A percentile compares a stretch with the other conserved stretches of the same genome.
phyloP scores from a whole-genome alignment of 208 protist genomes.

The Endotrypanum monterogeii region DNA sequence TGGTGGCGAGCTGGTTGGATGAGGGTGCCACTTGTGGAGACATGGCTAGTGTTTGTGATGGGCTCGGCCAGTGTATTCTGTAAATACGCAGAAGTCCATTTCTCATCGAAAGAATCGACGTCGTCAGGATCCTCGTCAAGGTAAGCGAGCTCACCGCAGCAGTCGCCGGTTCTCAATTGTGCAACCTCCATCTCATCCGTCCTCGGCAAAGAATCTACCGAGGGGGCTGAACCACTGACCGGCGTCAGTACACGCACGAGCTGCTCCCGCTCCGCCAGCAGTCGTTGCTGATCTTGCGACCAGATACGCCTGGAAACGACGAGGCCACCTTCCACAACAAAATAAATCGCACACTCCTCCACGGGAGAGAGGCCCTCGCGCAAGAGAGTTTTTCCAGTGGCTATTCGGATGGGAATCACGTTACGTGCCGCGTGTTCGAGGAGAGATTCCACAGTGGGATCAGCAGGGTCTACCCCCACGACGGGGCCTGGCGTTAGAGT shows the following conservation, averaged over 20 bases:
- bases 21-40: background rate
- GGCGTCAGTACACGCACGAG: slow-evolving; percentile 19
- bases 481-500: no score
- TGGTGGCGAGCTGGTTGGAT: background rate
- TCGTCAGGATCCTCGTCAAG: slow-evolving; percentile 64
- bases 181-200: slow-evolving; percentile 61
- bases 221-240: slow-evolving; percentile 4
- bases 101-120: slow-evolving; percentile 46
- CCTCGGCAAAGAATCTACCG: slow-evolving; percentile 13
- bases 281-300: slow-evolving; percentile 28
- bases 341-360: slow-evolving; percentile 62
- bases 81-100: slow-evolving; percentile 70
- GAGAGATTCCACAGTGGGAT: background rate
- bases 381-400: slow-evolving; percentile 45
- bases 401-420: slow-evolving; percentile 59
- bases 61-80: slow-evolving; percentile 30
- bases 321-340: slow-evolving; percentile 58
- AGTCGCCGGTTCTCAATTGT: slow-evolving; percentile 56
- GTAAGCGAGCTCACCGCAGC: slow-evolving; percentile 74
- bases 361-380: slow-evolving; percentile 45
- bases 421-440: slow-evolving; percentile 29
- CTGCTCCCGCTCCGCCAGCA: slow-evolving; percentile 18
- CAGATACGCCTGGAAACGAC: slow-evolving; percentile 51
- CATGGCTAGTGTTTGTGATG: background rate
- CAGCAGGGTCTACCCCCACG: background rate